Evolutionary conservation across 2,329 filamentous ascomycete species (phyloP).

Genomic region (Chaetomiaceae sp.): DNA sequence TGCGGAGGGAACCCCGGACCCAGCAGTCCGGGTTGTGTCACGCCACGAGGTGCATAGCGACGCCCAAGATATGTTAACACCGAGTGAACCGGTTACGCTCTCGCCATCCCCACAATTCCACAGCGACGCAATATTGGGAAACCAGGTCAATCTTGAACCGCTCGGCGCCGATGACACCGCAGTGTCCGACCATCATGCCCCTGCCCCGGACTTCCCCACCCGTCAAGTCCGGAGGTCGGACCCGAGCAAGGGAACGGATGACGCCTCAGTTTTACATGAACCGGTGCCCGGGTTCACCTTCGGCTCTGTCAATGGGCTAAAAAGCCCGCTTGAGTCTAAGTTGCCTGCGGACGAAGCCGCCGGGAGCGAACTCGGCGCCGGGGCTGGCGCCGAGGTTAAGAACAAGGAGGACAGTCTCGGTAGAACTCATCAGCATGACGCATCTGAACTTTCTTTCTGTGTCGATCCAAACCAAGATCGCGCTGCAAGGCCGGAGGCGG

Average conservation of each 20-base stretch:
- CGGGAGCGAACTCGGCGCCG: constrained; percentile 12
- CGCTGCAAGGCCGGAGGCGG: neutral
- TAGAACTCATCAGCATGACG: neutral
- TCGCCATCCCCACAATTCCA: neutral
- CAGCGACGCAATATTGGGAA: neutral
- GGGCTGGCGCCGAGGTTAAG: constrained; percentile 6
- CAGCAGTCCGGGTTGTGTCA: constrained; percentile 1
- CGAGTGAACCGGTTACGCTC: neutral
- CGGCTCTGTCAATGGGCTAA: neutral
- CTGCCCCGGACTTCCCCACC: constrained; percentile 18
- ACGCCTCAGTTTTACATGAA: neutral
- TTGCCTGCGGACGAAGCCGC: neutral
- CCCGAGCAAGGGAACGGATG: neutral
- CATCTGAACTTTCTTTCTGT: neutral
- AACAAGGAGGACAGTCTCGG: neutral
- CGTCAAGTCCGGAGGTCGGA: constrained; percentile 13
- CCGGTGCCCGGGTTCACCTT: neutral
- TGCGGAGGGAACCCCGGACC: neutral
- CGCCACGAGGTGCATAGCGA: neutral
- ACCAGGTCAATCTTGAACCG: neutral
- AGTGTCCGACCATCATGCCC: constrained; percentile 4
- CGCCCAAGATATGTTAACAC: neutral
- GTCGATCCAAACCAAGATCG: neutral
- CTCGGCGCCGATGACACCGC: constrained; percentile 18
- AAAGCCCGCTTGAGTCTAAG: neutral